phyloP scores from a whole-genome alignment of 2,329 filamentous ascomycete genomes.

The Aspergillus fischeri region DNA sequence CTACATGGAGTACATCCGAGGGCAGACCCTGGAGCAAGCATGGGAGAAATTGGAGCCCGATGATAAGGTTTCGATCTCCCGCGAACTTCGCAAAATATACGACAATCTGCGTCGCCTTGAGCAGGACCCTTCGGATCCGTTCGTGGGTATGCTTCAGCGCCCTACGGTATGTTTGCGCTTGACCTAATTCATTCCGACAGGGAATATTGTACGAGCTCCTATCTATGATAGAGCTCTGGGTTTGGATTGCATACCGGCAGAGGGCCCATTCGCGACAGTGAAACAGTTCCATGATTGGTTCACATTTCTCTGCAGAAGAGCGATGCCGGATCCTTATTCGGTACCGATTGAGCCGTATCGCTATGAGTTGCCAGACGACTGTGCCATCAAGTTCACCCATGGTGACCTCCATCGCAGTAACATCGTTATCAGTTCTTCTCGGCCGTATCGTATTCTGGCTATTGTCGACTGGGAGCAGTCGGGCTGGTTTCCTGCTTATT shows the following conservation, averaged over 20 bases:
- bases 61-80: conserved; percentile 11
- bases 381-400: conserved; percentile 32
- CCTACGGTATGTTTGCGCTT: background rate
- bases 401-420: conserved; percentile 34
- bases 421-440: conserved; percentile 22
- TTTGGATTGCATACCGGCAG: conserved; percentile 14
- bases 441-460: conserved; percentile 19
- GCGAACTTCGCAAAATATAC: conserved; percentile 16
- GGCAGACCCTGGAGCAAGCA: conserved; percentile 22
- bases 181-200: conserved; percentile 5
- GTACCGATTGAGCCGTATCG: conserved; percentile 25
- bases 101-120: conserved; percentile 21
- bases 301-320: conserved; percentile 19
- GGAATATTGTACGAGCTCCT: conserved; percentile 13
- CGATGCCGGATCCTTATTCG: conserved; percentile 22
- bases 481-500: conserved; percentile 30
- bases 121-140: conserved; percentile 22
- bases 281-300: conserved; percentile 33
- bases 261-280: conserved; percentile 27
- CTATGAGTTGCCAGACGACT: conserved; percentile 26
- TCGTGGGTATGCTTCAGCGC: conserved; percentile 19
- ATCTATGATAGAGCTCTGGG: conserved; percentile 24
- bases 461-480: conserved; percentile 32
- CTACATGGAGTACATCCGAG: conserved; percentile 32
- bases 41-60: conserved; percentile 21